A percentile compares a stretch with the other conserved stretches of the same genome.
Evolutionary conservation across 345 rosid genomes (phyloP).

Genomic region (Brassica juncea): DNA sequence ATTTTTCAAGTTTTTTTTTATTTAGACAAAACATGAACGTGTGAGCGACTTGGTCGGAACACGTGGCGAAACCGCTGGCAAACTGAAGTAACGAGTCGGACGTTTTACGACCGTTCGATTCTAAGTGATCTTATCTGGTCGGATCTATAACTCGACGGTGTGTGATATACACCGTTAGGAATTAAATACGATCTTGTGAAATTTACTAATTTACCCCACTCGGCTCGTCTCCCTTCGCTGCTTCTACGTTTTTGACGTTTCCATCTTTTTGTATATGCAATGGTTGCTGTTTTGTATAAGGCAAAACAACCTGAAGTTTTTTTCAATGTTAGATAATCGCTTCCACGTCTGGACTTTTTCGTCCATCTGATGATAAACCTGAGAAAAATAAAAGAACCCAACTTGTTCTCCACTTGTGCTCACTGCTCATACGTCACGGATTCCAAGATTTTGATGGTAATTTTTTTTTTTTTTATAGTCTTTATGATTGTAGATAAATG

Average conservation of each 20-base stretch:
- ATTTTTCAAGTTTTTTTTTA: background rate
- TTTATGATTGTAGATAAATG: conserved; percentile 16
- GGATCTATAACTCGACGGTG: conserved; percentile 20
- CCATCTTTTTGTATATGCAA: conserved; percentile 3
- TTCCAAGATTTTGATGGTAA: conserved; percentile 19
- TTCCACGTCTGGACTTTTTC: conserved; percentile 9
- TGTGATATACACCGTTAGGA: conserved; percentile 3
- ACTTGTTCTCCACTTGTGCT: conserved; percentile 8
- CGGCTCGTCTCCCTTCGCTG: background rate
- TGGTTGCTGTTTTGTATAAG: conserved; percentile 2
- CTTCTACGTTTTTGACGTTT: conserved; percentile 11
- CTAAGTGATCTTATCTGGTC: conserved; percentile 31
- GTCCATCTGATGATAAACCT: background rate
- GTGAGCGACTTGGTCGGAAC: conserved; percentile 35
- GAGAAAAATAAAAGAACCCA: background rate
- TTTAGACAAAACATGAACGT: conserved; percentile 26
- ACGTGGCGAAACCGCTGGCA: conserved; percentile 36
- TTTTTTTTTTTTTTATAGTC: background rate
- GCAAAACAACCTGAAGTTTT: background rate
- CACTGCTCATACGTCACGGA: conserved; percentile 8
- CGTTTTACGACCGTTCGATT: conserved; percentile 31
- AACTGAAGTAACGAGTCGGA: conserved; percentile 9
- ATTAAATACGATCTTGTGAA: background rate
- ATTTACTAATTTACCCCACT: background rate
- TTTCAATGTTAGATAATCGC: background rate